Evolutionary conservation across 1,139 yeast genomes (phyloP).

Genomic region (Yamadazyma epiphylla): DNA sequence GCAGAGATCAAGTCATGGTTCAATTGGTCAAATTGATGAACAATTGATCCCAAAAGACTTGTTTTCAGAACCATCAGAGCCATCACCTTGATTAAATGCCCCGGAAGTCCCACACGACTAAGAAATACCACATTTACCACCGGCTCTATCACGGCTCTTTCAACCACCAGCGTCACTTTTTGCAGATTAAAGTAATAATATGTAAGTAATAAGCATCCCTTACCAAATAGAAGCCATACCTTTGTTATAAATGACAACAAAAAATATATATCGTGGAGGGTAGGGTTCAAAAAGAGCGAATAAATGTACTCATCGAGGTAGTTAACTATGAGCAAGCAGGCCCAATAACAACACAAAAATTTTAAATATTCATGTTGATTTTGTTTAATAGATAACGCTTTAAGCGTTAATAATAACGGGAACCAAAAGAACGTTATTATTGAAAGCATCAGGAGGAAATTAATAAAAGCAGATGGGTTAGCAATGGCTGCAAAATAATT

Average conservation of each 20-base stretch:
- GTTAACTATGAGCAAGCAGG: too few species aligned
- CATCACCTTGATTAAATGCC: too few species aligned
- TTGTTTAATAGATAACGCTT: conserved; percentile 7
- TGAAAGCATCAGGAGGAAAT: conserved; percentile 3
- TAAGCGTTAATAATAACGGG: conserved; percentile 15
- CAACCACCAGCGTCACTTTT: too few species aligned
- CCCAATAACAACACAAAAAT: conserved; percentile 26
- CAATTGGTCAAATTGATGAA: conserved; percentile 7
- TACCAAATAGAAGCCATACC: conserved; percentile 25
- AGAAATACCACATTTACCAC: too few species aligned
- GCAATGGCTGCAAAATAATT: too few species aligned
- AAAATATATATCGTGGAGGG: too few species aligned
- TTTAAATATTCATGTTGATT: conserved; percentile 12
- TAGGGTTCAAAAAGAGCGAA: too few species aligned
- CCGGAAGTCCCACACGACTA: too few species aligned
- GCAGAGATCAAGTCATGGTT: conserved; percentile 5
- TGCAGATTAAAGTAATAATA: conserved; percentile 11
- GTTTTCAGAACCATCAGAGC: too few species aligned
- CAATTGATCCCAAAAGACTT: conserved; percentile 7
- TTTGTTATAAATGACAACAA: conserved; percentile 13
- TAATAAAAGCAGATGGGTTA: not conserved
- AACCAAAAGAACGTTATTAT: conserved; percentile 10
- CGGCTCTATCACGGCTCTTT: too few species aligned
- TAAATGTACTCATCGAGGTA: too few species aligned
- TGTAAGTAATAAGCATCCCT: conserved; percentile 21